phyloP scores from a whole-genome alignment of 805 yeast species.

The Metschnikowia chrysomelidarum region DNA sequence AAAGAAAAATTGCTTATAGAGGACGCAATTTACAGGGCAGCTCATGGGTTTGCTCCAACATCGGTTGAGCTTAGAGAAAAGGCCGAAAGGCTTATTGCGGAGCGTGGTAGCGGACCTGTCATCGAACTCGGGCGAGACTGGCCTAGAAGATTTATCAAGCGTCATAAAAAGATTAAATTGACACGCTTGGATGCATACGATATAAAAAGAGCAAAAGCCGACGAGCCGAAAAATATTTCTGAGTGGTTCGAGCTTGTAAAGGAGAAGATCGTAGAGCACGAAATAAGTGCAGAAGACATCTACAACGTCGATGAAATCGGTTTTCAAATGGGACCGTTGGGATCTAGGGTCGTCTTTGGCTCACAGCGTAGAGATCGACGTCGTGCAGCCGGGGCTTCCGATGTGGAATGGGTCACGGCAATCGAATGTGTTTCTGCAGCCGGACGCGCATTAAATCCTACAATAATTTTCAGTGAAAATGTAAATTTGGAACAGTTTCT shows the following conservation, averaged over 20 bases:
- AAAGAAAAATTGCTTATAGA: too few species aligned
- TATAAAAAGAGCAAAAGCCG: too few species aligned
- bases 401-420: background rate
- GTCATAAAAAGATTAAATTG: too few species aligned
- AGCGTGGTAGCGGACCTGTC: too few species aligned
- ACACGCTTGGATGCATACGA: too few species aligned
- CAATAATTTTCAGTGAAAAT: background rate
- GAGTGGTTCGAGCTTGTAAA: background rate
- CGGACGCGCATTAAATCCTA: background rate
- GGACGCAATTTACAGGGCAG: too few species aligned
- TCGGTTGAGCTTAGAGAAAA: too few species aligned
- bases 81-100: too few species aligned
- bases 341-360: background rate
- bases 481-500: background rate
- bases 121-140: too few species aligned
- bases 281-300: background rate
- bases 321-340: background rate
- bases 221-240: background rate
- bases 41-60: too few species aligned
- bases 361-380: background rate
- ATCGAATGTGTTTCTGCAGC: background rate
- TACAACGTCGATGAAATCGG: conserved; percentile 1
- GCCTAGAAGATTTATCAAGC: too few species aligned
- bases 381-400: background rate
- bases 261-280: background rate